A percentile compares a stretch with the other conserved stretches of the same genome.
Evolutionary conservation across 2,329 filamentous ascomycete genomes (phyloP).

Genomic region (Annulohypoxylon truncatum): DNA sequence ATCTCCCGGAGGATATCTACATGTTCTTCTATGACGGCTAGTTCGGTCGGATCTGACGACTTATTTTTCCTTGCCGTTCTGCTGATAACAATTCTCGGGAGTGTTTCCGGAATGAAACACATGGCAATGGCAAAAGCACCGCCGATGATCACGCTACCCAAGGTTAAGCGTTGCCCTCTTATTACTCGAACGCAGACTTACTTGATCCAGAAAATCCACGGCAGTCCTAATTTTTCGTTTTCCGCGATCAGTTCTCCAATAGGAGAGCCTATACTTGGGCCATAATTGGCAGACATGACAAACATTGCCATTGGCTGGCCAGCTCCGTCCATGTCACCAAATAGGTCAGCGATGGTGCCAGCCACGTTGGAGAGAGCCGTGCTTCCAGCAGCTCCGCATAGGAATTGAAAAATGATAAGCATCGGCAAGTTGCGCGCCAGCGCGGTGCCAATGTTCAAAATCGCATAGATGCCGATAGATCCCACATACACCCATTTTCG

Average conservation of each 20-base stretch:
- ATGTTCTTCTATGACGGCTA: conserved; percentile 50
- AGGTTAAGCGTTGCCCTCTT: conserved; percentile 19
- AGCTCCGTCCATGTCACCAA: conserved; percentile 53
- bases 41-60: conserved; percentile 48
- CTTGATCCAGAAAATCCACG: conserved; percentile 57
- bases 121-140: conserved; percentile 52
- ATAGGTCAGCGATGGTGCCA: conserved; percentile 52
- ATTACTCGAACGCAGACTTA: conserved; percentile 22
- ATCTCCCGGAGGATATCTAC: conserved; percentile 54
- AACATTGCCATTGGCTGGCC: conserved; percentile 58
- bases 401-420: conserved; percentile 54
- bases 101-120: conserved; percentile 55
- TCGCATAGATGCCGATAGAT: conserved; percentile 50
- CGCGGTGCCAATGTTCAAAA: conserved; percentile 53
- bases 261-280: conserved; percentile 55
- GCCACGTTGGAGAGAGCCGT: conserved; percentile 53
- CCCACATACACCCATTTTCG: conserved; percentile 58
- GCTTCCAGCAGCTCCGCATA: conserved; percentile 51
- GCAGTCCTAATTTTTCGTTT: conserved; percentile 52
- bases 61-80: conserved; percentile 49
- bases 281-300: conserved; percentile 54
- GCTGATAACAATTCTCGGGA: conserved; percentile 54
- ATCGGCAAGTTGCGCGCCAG: conserved; percentile 53
- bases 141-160: conserved; percentile 52
- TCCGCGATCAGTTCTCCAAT: conserved; percentile 55